Evolutionary conservation across 192 early-diverging fungal genomes (phyloP), one percentile per base, ranked within the genome.

Genomic region (Mortierella alpina): DNA sequence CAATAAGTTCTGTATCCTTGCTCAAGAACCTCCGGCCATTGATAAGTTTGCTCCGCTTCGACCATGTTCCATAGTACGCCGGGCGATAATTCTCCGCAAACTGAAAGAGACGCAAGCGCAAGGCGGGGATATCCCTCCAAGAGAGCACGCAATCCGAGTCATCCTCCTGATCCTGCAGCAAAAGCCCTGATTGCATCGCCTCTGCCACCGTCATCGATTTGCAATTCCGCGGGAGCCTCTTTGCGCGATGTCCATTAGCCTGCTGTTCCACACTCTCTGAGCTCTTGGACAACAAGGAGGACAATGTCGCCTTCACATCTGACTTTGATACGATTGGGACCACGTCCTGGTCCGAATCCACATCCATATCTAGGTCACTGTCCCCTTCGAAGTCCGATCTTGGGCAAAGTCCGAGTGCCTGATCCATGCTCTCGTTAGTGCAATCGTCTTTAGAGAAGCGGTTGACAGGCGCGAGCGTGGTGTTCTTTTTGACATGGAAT

Each of bases 51-150:
- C 90, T 90, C 31, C 39, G 48, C 67, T 91, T 93, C 12, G 88
- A 90, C 90, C 94, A 95, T 3, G 94, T 95, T 47, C 92, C 92
- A 86, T 90, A 95, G 71, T 93, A 95, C 0, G 94, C 82, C 5
- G 94, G 94, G 17, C 94, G 84, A 44, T 90, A 83, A 56, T 95
- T 87, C 70, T 92, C 91, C 12, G 51, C 56, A 72, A 92, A 95
- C 63, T 93, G 90, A 14, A 95, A 59, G 0, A 94, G 80, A 78
- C 92, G 91, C 90, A 89, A 87, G 18, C 72, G 70, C 8, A 87
- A 61, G 14, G 74, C 63, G 17, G 70, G 71, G 7, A 74, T 72
- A 5, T 82, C 78, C n/a, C 72, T 87, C 64, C 59, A 86, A 9
- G 63, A 75, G 61, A 73, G 82, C 72, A 57, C 18, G 18, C 60